These are phyloP conservation scores for Fusarium sarcochroum DNA, from an alignment of 2,329 filamentous ascomycete genomes.

Conservation along the genomic window DNA sequence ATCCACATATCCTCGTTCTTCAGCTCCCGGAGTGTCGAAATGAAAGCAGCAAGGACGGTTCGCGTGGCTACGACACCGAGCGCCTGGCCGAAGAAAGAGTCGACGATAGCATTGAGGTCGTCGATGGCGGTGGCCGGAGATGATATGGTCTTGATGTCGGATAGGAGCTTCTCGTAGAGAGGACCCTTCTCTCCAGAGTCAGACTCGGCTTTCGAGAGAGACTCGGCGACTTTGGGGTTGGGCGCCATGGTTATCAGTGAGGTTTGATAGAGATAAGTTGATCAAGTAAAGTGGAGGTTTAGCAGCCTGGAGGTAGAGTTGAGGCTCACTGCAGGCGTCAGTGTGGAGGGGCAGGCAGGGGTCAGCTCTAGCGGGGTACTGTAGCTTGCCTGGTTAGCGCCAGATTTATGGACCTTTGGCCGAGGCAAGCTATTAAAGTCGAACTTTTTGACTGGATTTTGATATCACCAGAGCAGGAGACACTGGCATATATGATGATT, in stretches of 20 bases:
- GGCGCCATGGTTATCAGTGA: slow-evolving; percentile 53
- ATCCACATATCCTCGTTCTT: slow-evolving; percentile 77
- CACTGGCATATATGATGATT: too few relatives aligned
- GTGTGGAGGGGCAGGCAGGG: slow-evolving; percentile 44
- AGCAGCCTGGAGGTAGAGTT: slow-evolving; percentile 39
- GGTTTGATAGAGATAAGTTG: slow-evolving; percentile 7
- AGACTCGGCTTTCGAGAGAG: slow-evolving; percentile 59
- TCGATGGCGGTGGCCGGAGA: slow-evolving; percentile 57
- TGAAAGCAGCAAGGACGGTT: slow-evolving; percentile 77
- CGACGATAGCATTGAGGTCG: slow-evolving; percentile 77
- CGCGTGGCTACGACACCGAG: slow-evolving; percentile 84
- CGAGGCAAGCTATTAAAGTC: slow-evolving; percentile 3
- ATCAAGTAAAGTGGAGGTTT: slow-evolving; percentile 29
- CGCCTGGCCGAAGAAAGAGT: slow-evolving; percentile 76
- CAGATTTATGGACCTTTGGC: slow-evolving; percentile 5
- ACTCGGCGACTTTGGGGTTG: slow-evolving; percentile 58
- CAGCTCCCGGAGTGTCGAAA: slow-evolving; percentile 72
- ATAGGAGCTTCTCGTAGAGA: slow-evolving; percentile 63
- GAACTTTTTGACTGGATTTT: not conserved
- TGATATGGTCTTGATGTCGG: slow-evolving; percentile 59
- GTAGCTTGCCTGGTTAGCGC: slow-evolving; percentile 33
- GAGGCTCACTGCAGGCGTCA: slow-evolving; percentile 33
- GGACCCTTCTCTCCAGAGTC: slow-evolving; percentile 59
- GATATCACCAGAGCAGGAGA: too few relatives aligned
- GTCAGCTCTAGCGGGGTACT: slow-evolving; percentile 46